Conservation (phyloP, 495 filamentous ascomycete genomes). For the Hamigera avellanea region DNA sequence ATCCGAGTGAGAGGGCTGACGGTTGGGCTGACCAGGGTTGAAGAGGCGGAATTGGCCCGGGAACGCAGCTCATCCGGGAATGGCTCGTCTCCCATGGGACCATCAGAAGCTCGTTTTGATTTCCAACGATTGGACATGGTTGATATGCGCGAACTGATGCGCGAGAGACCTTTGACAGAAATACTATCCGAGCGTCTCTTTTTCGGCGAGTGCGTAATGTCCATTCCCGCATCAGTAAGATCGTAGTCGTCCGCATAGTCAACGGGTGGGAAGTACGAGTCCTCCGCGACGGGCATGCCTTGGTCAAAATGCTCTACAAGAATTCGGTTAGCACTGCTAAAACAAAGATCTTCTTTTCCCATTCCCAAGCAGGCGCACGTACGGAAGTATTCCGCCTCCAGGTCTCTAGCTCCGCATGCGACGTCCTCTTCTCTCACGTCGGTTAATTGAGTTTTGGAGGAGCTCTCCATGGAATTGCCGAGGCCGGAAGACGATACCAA, state of each 20-base stretch:
- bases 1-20: conserved; percentile 35
- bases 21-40: conserved; percentile 52
- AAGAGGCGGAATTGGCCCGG: conserved; percentile 54
- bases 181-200: conserved; percentile 56
- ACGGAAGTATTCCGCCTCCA: conserved; percentile 38
- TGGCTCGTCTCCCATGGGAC: conserved; percentile 28
- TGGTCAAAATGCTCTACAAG: conserved; percentile 28
- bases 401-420: conserved; percentile 27
- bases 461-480: conserved; percentile 39
- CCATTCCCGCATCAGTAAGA: conserved; percentile 47
- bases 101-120: conserved; percentile 39
- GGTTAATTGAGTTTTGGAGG: conserved; percentile 34
- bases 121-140: conserved; percentile 59
- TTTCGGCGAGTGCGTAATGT: conserved; percentile 40
- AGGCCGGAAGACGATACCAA: conserved; percentile 40
- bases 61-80: conserved; percentile 27
- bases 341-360: background rate
- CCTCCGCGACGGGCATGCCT: conserved; percentile 17
- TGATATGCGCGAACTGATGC: conserved; percentile 59
- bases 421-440: conserved; percentile 42
- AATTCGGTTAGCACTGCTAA: too few relatives aligned
- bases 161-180: conserved; percentile 51
- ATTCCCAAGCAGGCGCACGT: conserved; percentile 6
- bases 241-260: conserved; percentile 44
- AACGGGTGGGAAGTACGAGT: conserved; percentile 21